Evolutionary conservation across 2,329 filamentous ascomycete genomes (phyloP), one percentile per base, ranked within the genome.

Genomic region (Fusarium haematococcum): DNA sequence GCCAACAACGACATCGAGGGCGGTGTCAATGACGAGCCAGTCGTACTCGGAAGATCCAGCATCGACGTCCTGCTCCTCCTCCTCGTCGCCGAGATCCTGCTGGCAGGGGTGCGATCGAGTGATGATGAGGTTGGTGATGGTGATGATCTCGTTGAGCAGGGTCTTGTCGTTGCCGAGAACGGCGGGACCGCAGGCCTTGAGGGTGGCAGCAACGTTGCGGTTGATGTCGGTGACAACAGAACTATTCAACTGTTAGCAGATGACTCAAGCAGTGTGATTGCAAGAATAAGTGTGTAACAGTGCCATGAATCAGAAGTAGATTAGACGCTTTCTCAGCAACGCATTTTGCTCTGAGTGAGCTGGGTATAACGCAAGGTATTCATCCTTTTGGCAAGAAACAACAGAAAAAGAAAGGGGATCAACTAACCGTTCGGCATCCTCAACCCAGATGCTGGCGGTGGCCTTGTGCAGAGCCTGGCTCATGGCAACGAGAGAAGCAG

Each of bases 281-380:
- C 50, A 73, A 78, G 69, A 73, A 76, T 75, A 65, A 74, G 63
- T 41, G 76, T 73, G 62, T 67, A 78, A 77, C 77, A 75, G 69
- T 74, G 72, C 43, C 71, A 76, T 77, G 70, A 77, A 78, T 82
- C 80, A 83, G 81, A 74, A 79, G 80, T 80, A 82, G 83, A 85
- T 85, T 79, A 84, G 74, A 84, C 84, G 95, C 87, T 85, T 97
- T 97, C 92, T 92, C 94, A 95, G 93, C 95, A 97, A 91, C 86
- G 91, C 93, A 91, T 86, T 86, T 89, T 86, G 94, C 92, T 98
- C 93, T 94, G 94, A 98, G 95, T 98, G 96, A 98, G 95, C 95
- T 98, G 95, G 95, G 96, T 96, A 90, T 96, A 95, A 95, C 94
- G 94, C 91, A 91, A 87, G 85, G 87, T 90, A 88, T 69, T 98